Percentiles rank a stretch among this genome's conserved stretches.
Evolutionary conservation across 75 land plant species (phyloP).

Genomic region (Azolla pinnata): DNA sequence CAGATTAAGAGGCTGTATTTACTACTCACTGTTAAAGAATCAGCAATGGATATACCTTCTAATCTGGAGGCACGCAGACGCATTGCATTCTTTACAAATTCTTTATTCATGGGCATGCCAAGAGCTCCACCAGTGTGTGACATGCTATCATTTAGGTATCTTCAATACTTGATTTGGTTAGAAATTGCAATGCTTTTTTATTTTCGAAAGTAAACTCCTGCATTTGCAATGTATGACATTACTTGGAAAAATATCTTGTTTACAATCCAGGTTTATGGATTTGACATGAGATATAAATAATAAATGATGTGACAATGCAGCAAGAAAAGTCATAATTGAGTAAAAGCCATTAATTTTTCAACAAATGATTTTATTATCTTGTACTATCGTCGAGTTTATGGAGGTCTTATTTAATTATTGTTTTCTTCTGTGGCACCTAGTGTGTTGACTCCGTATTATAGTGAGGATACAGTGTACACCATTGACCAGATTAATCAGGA

Average conservation of each 20-base stretch:
- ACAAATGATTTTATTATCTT: background rate
- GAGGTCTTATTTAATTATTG: background rate
- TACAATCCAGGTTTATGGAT: background rate
- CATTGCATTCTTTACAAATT: slow-evolving; percentile 85
- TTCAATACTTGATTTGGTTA: background rate
- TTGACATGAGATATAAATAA: background rate
- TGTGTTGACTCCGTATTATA: slow-evolving; percentile 91
- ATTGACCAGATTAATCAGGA: slow-evolving; percentile 66
- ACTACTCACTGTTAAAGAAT: slow-evolving; percentile 73
- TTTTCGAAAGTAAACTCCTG: too few relatives aligned
- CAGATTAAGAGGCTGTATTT: slow-evolving; percentile 80
- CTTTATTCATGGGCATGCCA: slow-evolving; percentile 96
- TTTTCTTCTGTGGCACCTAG: too few relatives aligned
- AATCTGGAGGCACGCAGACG: slow-evolving; percentile 92
- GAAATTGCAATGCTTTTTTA: background rate
- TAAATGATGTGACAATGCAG: background rate
- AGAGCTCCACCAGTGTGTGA: slow-evolving; percentile 86
- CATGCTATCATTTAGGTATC: slow-evolving; percentile 89
- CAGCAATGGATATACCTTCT: slow-evolving; percentile 78
- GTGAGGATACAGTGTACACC: slow-evolving; percentile 81
- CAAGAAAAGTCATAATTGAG: too few relatives aligned
- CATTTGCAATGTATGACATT: too few relatives aligned
- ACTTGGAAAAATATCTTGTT: too few relatives aligned
- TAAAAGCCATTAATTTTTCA: too few relatives aligned
- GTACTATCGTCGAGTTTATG: background rate